Base-by-base conservation (phyloP, 148 eudicot genomes). In the Hydrangea macrophylla region DNA sequence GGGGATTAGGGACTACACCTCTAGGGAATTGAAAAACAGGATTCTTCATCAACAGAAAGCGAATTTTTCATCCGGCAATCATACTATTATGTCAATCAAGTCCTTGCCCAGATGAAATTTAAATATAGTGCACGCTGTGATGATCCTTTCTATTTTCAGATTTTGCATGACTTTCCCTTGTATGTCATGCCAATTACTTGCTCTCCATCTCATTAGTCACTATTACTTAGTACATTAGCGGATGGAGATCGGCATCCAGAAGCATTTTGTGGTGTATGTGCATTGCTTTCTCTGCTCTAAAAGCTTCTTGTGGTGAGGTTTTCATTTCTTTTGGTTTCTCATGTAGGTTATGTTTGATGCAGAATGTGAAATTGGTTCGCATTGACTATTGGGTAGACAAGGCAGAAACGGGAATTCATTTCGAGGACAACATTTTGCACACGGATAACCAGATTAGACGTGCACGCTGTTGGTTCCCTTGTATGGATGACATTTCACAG, bases 401-500 rank as follows among this genome's bases (percentile, higher is more conserved):
- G 78, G 86, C 91, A 63, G 96, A 85, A 68, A 88, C 96, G n/a
- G 99, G 99, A 78, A 82, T 92, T 73, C 96, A 91, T 81, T 89
- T 91, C 73, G 77, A 80, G 70, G 86, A 70, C 61, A 59, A 87
- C 70, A 82, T 91, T 74, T 68, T 95, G 48, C 88, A 91, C 78
- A 95, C 99, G 13, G 81, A 92, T 80, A 95, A 78, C 77, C 99
- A 95, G 87, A 85, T 91, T 68, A 78, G 99, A 50, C 97, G 99
- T 71, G 93, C 99, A 61, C 88, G 92, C 70, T 91, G 99, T 81
- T 95, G 99, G 99, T 95, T 95, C 75, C 99, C 99, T 60, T 91
- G 97, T 76, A 83, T 95, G 88, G 99, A 95, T 67, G 93, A 91
- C 55, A 76, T 73, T 76, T 80, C 82, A 68, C 97, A 95, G 75